Evolutionary conservation across 495 filamentous ascomycete species (phyloP).

Genomic region (Daldinia bambusicola): DNA sequence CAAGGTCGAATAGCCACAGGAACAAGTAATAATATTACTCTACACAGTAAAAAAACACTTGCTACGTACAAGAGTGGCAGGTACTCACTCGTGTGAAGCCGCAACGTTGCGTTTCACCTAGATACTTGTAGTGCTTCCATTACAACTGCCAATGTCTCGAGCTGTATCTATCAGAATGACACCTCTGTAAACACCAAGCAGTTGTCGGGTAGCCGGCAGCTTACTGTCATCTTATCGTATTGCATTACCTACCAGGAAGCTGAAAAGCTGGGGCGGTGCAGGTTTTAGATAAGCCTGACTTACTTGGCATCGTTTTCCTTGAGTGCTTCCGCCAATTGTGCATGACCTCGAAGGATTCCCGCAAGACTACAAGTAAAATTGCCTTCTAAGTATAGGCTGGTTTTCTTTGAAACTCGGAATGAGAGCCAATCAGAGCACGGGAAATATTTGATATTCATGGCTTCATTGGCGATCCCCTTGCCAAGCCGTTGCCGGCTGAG

Average conservation of each 20-base stretch:
- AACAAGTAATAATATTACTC: background rate
- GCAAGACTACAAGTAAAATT: background rate
- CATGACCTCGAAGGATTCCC: conserved; percentile 14
- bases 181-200: background rate
- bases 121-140: background rate
- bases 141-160: background rate
- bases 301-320: conserved; percentile 21
- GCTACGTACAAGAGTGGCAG: background rate
- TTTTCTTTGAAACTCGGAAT: background rate
- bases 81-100: background rate
- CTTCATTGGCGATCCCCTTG: background rate
- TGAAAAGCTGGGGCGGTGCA: conserved; percentile 13
- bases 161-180: background rate
- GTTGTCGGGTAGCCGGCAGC: background rate
- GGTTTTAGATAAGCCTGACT: conserved; percentile 14
- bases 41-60: background rate
- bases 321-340: conserved; percentile 3
- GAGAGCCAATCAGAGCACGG: background rate
- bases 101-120: background rate
- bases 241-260: background rate
- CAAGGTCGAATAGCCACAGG: background rate
- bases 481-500: conserved; percentile 1
- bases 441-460: background rate
- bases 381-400: background rate
- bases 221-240: background rate